Base-by-base conservation (phyloP, 768 basidiomycete genomes). In the Lactarius trivialis region DNA sequence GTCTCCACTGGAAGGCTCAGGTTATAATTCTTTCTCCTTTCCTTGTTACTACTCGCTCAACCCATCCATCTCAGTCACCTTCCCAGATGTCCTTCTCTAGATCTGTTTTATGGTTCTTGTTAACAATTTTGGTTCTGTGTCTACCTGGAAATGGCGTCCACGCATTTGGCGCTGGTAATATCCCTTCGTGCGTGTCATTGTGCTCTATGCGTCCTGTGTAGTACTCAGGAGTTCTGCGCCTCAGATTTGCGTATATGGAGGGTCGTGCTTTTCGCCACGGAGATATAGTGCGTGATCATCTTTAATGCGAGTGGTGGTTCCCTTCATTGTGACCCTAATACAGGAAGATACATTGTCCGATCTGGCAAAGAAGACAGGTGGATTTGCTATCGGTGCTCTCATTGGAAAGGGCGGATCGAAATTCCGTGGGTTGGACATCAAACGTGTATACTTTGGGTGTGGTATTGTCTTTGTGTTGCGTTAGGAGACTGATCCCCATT, bases 211-310 rank as follows among this genome's bases (percentile, higher is more conserved):
- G 12, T 32, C 21, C 19, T 32, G 9, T 49, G n/a, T 4, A 50
- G 24, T 14, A 52, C 26, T 61, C 3, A 53, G 12, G 14, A 30
- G 12, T 26, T 14, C 61, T 61, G 26, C 26, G 26, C 33, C 9
- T 43, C 64, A 88, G 89, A 24, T 91, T 85, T 71, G 86, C 90
- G 7, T 95, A 88, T 72, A 82, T 95, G 74, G 93, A 95, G 72
- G 91, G 89, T 41, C 84, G 80, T 66, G 89, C 89, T 1, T 91
- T 90, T 74, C 77, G 92, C 52, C 93, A 97, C 71, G 94, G 94
- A 48, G 93, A 97, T 73, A 93, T 97, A 60, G 81, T 78, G 76
- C 68, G 73, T 68, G 4, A 11, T 30, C 8, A 68, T 2, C 37
- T 64, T 52, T 28, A 19, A 19, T 71, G 43, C 61, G 63, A 19